phyloP scores from a whole-genome alignment of 2,329 filamentous ascomycete genomes.

The Coniella vitis region DNA sequence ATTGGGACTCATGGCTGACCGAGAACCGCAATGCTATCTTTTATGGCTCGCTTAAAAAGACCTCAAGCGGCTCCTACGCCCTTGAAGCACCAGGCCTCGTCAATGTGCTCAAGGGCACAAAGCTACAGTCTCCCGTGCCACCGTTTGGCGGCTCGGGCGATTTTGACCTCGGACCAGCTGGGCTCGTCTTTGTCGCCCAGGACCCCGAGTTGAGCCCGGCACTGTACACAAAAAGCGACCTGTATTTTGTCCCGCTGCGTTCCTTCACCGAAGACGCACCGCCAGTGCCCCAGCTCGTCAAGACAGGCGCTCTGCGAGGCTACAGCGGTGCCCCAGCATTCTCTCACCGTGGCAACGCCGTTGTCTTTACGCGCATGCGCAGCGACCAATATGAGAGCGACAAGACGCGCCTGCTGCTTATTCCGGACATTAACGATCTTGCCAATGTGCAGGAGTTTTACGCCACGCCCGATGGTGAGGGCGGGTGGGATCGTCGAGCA shows the following conservation, averaged over 20 bases:
- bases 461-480: slow-evolving; percentile 53
- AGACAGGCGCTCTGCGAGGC: slow-evolving; percentile 53
- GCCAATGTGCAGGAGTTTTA: slow-evolving; percentile 57
- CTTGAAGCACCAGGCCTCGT: slow-evolving; percentile 41
- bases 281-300: slow-evolving; percentile 43
- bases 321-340: slow-evolving; percentile 64
- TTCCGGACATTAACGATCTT: slow-evolving; percentile 53
- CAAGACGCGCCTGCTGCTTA: slow-evolving; percentile 59
- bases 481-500: slow-evolving; percentile 53
- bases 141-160: slow-evolving; percentile 76
- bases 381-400: slow-evolving; percentile 74
- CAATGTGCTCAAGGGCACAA: slow-evolving; percentile 57
- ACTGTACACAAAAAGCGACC: slow-evolving; percentile 72
- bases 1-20: slow-evolving; percentile 74
- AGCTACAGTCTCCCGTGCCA: slow-evolving; percentile 60
- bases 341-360: slow-evolving; percentile 61
- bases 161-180: slow-evolving; percentile 64
- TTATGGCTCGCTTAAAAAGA: slow-evolving; percentile 55
- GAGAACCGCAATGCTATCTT: slow-evolving; percentile 66
- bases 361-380: slow-evolving; percentile 76
- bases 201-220: slow-evolving; percentile 66
- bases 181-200: slow-evolving; percentile 68
- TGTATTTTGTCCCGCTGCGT: slow-evolving; percentile 64
- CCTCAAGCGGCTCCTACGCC: slow-evolving; percentile 29
- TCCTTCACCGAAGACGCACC: slow-evolving; percentile 50